These are phyloP conservation scores for Astrocystis sublimbata DNA, from an alignment of 495 filamentous ascomycete genomes.

Conservation along the genomic window DNA sequence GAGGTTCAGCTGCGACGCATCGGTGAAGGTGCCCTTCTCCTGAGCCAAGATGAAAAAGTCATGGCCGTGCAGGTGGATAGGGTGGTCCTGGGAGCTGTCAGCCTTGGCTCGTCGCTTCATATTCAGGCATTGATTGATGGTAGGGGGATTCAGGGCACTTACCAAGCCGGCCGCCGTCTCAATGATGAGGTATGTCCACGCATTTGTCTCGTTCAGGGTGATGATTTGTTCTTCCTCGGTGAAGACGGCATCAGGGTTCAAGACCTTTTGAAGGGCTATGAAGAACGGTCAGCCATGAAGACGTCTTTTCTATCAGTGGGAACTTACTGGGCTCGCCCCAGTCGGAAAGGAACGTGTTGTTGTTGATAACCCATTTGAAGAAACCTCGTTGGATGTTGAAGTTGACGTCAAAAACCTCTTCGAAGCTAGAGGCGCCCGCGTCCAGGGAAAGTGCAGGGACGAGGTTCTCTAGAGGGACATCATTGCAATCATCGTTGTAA, in stretches of 20 bases:
- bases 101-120: conserved; percentile 17
- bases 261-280: conserved; percentile 38
- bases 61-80: conserved; percentile 60
- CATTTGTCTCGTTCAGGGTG: conserved; percentile 36
- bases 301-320: not conserved
- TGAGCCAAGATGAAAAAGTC: conserved; percentile 60
- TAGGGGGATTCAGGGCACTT: conserved; percentile 13
- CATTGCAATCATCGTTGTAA: conserved; percentile 41
- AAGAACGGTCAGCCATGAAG: not conserved
- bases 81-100: conserved; percentile 33
- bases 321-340: conserved; percentile 41
- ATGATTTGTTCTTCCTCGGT: conserved; percentile 38
- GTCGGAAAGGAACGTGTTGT: conserved; percentile 41
- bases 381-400: conserved; percentile 30
- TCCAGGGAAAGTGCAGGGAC: conserved; percentile 45
- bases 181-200: conserved; percentile 45
- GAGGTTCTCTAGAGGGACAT: conserved; percentile 40
- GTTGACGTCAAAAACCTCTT: conserved; percentile 32
- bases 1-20: conserved; percentile 34
- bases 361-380: conserved; percentile 47
- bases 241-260: conserved; percentile 35
- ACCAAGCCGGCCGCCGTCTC: conserved; percentile 26
- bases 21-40: conserved; percentile 25
- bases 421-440: conserved; percentile 27
- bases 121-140: conserved; percentile 11